Conservation (phyloP, 2,329 filamentous ascomycete genomes). For the Epichloe aotearoae region DNA sequence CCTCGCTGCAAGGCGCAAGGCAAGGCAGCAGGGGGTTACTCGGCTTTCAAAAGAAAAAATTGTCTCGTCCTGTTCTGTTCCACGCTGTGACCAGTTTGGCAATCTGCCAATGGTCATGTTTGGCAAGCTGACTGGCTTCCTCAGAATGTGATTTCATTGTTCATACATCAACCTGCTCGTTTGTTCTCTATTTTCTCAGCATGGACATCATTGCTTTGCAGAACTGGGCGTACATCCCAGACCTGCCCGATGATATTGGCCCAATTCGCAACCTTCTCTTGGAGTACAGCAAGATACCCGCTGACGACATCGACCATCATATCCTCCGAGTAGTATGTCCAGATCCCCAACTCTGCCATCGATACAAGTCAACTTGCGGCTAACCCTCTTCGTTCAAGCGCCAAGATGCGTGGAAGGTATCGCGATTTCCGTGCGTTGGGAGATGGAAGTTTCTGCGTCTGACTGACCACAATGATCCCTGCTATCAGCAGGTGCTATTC, state of each 20-base stretch:
- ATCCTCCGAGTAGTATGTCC: slow-evolving; percentile 19
- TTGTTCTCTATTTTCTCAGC: neutral
- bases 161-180: neutral
- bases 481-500: slow-evolving; percentile 28
- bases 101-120: neutral
- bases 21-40: too few relatives aligned
- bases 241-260: slow-evolving; percentile 23
- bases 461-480: slow-evolving; percentile 26
- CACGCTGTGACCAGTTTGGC: neutral
- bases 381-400: slow-evolving; percentile 19
- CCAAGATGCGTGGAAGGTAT: slow-evolving; percentile 31
- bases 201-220: slow-evolving; percentile 24
- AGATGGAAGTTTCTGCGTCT: slow-evolving; percentile 36
- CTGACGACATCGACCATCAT: slow-evolving; percentile 21
- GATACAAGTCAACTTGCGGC: neutral
- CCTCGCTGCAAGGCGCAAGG: too few relatives aligned
- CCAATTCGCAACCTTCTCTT: slow-evolving; percentile 23
- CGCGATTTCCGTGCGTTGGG: slow-evolving; percentile 32
- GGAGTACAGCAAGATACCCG: slow-evolving; percentile 25
- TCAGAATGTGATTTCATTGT: neutral
- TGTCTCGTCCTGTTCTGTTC: too few relatives aligned
- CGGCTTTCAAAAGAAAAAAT: too few relatives aligned
- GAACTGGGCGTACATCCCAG: slow-evolving; percentile 24
- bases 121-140: neutral
- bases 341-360: neutral